phyloP scores from a whole-genome alignment of 352 stramenopile genomes.

The Achlya hypogyna region DNA sequence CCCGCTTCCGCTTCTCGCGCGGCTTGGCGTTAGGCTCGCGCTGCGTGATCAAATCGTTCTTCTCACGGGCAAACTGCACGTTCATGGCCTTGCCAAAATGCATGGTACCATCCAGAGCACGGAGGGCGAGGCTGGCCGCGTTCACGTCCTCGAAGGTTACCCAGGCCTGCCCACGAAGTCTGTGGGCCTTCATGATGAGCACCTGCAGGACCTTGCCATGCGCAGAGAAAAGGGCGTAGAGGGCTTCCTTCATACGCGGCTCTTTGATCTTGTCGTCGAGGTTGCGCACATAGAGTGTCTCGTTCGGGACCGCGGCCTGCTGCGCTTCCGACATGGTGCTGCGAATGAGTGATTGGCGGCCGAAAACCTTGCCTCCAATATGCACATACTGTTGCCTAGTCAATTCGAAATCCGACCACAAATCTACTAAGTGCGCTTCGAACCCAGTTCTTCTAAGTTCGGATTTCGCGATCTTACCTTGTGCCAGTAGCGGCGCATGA shows the following conservation, averaged over 20 bases:
- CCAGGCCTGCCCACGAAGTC: slow-evolving; percentile 86
- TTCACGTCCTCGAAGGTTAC: slow-evolving; percentile 86
- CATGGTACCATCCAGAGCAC: slow-evolving; percentile 75
- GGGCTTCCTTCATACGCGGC: slow-evolving; percentile 79
- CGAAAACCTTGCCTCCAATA: neutral
- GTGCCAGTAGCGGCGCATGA: too few relatives aligned
- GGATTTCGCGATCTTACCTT: too few relatives aligned
- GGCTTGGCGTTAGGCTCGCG: slow-evolving; percentile 65
- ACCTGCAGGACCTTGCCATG: slow-evolving; percentile 91
- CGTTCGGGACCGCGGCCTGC: slow-evolving; percentile 69
- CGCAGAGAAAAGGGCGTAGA: slow-evolving; percentile 87
- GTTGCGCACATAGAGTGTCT: slow-evolving; percentile 93
- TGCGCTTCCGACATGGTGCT: slow-evolving; percentile 7
- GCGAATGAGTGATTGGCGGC: neutral
- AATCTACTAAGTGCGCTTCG: too few relatives aligned
- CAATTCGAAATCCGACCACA: neutral
- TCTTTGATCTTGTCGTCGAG: slow-evolving; percentile 93
- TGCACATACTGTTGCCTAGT: neutral
- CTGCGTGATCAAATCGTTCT: slow-evolving; percentile 67
- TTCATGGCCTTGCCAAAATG: slow-evolving; percentile 85
- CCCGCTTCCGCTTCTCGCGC: slow-evolving; percentile 68
- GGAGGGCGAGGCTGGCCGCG: slow-evolving; percentile 82
- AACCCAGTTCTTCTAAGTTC: too few relatives aligned
- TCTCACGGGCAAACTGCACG: slow-evolving; percentile 77
- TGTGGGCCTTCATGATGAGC: slow-evolving; percentile 70